Evolutionary conservation across 768 basidiomycete genomes (phyloP).

Genomic region (Pleurotus eryngii): DNA sequence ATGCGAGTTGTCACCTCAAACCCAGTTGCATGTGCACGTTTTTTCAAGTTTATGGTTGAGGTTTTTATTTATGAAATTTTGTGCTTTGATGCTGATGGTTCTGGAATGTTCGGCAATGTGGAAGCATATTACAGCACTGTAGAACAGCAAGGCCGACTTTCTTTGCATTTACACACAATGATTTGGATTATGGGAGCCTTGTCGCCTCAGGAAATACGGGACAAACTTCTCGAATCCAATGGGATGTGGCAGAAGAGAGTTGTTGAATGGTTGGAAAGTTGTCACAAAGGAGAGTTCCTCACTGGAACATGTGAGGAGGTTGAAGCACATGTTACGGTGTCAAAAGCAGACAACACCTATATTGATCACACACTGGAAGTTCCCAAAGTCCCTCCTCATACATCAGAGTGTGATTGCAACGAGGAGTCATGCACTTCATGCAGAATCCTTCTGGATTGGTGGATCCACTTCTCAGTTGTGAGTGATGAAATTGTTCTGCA

Average conservation of each 20-base stretch:
- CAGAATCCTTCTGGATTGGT: conserved; percentile 13
- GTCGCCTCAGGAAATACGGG: conserved; percentile 27
- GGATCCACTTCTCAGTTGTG: conserved; percentile 11
- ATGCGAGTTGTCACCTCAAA: conserved; percentile 15
- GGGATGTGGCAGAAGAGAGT: conserved; percentile 10
- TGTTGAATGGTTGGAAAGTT: conserved; percentile 20
- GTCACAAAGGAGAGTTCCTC: conserved; percentile 25
- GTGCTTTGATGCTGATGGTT: conserved; percentile 11
- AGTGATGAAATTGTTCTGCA: conserved; percentile 22
- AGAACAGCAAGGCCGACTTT: conserved; percentile 34
- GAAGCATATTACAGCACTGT: conserved; percentile 35
- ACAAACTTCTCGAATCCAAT: conserved; percentile 11
- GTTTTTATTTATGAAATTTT: conserved; percentile 28
- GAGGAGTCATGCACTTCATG: conserved; percentile 8
- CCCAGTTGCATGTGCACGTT: conserved; percentile 24
- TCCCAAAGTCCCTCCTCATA: conserved; percentile 16
- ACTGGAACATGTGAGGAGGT: conserved; percentile 22
- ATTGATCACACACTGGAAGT: conserved; percentile 20
- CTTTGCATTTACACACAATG: conserved; percentile 32
- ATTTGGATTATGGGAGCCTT: conserved; percentile 26
- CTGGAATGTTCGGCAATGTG: conserved; percentile 27
- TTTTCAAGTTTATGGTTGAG: conserved; percentile 28
- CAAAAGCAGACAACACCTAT: neutral
- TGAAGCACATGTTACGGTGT: neutral
- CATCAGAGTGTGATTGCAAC: conserved; percentile 7